These are phyloP conservation scores for Ceratocystis ficicola DNA, from an alignment of 2,329 filamentous ascomycete genomes.

Conservation along the genomic window DNA sequence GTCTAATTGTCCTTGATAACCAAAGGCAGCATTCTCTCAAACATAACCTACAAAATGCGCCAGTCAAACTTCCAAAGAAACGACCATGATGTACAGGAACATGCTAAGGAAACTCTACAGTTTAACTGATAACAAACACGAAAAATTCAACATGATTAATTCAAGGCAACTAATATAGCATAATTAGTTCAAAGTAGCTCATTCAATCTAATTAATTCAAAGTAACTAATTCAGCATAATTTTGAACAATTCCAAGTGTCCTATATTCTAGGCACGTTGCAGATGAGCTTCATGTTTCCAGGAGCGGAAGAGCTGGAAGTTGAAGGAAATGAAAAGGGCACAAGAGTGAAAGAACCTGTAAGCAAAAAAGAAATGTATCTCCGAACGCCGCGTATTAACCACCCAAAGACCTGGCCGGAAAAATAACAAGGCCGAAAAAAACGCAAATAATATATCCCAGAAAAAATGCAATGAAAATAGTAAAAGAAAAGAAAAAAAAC, in stretches of 20 bases:
- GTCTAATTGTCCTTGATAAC: too few relatives aligned
- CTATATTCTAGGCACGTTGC: background rate
- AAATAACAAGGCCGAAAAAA: background rate
- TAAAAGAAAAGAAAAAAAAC: background rate
- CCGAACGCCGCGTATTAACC: constrained; percentile 12
- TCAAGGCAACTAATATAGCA: background rate
- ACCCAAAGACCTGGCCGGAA: background rate
- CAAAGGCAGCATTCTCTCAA: too few relatives aligned
- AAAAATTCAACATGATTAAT: background rate
- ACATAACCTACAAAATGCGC: too few relatives aligned
- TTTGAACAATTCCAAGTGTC: background rate
- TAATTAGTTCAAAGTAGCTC: background rate
- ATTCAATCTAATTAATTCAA: background rate
- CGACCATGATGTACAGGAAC: too few relatives aligned
- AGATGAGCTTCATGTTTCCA: background rate
- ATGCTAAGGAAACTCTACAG: too few relatives aligned
- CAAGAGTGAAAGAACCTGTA: constrained; percentile 1
- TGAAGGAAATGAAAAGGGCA: background rate
- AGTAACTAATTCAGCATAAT: background rate
- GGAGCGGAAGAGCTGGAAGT: background rate
- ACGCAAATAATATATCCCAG: constrained; percentile 5
- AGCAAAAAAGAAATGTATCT: background rate
- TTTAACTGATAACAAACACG: background rate
- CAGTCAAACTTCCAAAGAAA: too few relatives aligned
- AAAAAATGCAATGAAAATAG: constrained; percentile 7